Base-by-base conservation (phyloP, 1,284 basidiomycete genomes). In the Puccinia triticina region DNA sequence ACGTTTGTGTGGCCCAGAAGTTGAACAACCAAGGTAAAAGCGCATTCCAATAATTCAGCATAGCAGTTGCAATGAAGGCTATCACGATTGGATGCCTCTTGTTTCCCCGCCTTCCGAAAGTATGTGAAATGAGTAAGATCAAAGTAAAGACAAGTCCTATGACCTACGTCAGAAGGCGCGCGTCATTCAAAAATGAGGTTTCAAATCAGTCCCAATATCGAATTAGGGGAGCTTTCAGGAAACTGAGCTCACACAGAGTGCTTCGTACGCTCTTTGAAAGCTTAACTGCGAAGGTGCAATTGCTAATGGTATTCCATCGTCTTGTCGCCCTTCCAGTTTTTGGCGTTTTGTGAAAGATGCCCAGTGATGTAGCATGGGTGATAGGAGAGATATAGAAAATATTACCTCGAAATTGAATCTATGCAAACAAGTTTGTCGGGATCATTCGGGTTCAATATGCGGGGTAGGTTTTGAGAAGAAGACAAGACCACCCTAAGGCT, bases 1-100 rank as follows among this genome's bases (percentile, higher is more conserved):
- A 59, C 3, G 23, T 76, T 43, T 32, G 26, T 50, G 40, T 29
- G 21, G 55, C 34, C 61, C 40, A 78, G 21, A 78, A 34, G 46
- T 64, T 32, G 23, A 78, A 53, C 21, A 78, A 23, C 76, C 76
- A 78, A 50, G 76, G 76, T 46, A 78, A 53, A 34, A 78, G 59
- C 29, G 59, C 76, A 78, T 78, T 78, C 23, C 37, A 69, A 34
- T 78, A 78, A 37, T 64, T 67, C 11, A 78, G 34, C 16, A 78
- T 37, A 10, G 76, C 76, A 26, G 37, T 78, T 29, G 32, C 26
- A 21, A 78, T 32, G 50, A 78, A 78, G n/a, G 34, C 59, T 66
- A 69, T 78, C 32, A 67, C 76, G 26, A 78, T 48, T 21, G 61
- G 76, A 48, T 64, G 61, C 32, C 59, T 78, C 61, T 69, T 78